Base-by-base conservation (phyloP, 1,139 yeast species). In the Saccharomyces pastorianus region DNA sequence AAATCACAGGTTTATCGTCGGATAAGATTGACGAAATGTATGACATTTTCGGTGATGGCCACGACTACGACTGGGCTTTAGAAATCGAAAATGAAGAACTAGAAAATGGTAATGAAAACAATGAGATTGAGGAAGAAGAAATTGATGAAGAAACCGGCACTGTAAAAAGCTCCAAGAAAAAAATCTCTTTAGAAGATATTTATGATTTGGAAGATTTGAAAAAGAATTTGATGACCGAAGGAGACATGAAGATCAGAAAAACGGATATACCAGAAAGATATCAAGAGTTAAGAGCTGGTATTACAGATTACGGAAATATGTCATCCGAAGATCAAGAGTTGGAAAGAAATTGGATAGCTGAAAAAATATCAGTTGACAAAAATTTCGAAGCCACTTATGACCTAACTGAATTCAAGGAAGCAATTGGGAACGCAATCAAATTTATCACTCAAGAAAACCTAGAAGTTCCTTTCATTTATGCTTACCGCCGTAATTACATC, bases 41-140 rank as follows among this genome's bases (percentile, higher is more conserved):
- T 66, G 99, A 93, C 70, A 91, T 93, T 8, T 93, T 93, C 68
- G 99, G 99, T 58, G 95, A 90, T 69, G 99, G 99, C 49, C 93
- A 85, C 58, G 98, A 91, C 68, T 93, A 93, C 70, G 97, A 89
- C 58, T 93, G 98, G 98, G 99, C 99, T 2, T 76, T 95, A 56
- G 97, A 89, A 64, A 91, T 90, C 32, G 96, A 89, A 71, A 88
- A 84, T 61, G 85, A 83, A 57, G 81, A 75, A 48, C 72, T 73
- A 34, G 71, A 64, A 6, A 74, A 68, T 28, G 76, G 72, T 6
- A 70, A 67, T 26, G 65, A 65, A 14, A 70, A 62, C 7, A 76
- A 72, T 17, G 76, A 73, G 50, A 72, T 63, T 46, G 73, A 67
- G 46, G 71, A 64, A n/a, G 78, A 73, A 6, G 73, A 72, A 41